phyloP scores from a whole-genome alignment of 1,284 basidiomycete species.

The Violaceomyces palustris region DNA sequence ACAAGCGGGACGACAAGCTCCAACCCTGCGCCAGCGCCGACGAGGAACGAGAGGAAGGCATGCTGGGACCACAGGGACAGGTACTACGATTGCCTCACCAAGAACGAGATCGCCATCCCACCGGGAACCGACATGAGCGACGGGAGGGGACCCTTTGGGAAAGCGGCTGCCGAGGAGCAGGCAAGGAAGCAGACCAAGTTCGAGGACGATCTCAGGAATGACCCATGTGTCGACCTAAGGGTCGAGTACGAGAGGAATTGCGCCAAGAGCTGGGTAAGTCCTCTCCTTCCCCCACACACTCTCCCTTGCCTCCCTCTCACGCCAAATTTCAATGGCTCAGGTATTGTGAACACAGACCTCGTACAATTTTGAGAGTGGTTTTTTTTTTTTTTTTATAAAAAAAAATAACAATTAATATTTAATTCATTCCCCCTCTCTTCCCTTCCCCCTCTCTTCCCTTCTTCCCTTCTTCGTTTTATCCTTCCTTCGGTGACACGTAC shows the following conservation, averaged over 20 bases:
- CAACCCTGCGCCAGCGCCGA: conserved; percentile 32
- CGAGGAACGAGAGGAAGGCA: conserved; percentile 37
- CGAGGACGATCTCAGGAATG: conserved; percentile 25
- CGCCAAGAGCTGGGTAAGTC: conserved; percentile 50
- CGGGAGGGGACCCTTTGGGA: conserved; percentile 33
- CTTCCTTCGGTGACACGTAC: no score
- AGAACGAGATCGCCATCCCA: conserved; percentile 34
- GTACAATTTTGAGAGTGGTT: no score
- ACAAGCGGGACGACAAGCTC: no score
- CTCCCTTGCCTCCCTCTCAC: conserved; percentile 1
- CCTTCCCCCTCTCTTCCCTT: no score
- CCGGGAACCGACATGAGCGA: conserved; percentile 50
- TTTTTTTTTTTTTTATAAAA: no score
- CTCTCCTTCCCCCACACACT: neutral
- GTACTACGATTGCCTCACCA: conserved; percentile 46
- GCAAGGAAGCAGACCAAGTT: conserved; percentile 8
- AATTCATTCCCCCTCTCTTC: no score
- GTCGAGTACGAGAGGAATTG: conserved; percentile 43
- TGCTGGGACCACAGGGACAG: conserved; percentile 48
- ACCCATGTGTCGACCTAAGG: conserved; percentile 40
- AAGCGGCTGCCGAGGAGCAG: conserved; percentile 29
- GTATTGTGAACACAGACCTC: no score
- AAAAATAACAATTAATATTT: no score
- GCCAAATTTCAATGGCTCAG: no score
- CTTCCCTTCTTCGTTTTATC: no score